Conservation (phyloP, 1,284 basidiomycete genomes). For the Ustilago cynodontis region DNA sequence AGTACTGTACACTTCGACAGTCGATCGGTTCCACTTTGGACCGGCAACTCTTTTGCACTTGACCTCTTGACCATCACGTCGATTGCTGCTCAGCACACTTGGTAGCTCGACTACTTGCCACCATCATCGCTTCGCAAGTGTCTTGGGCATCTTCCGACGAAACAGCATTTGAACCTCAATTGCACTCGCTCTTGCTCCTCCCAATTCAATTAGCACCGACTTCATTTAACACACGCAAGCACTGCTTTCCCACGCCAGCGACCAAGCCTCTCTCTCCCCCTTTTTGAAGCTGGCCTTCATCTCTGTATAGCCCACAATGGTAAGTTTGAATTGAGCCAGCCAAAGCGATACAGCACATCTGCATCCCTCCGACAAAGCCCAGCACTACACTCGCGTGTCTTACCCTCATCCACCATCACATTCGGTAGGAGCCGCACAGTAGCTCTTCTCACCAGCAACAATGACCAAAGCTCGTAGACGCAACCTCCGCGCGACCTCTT, state of each 20-base stretch:
- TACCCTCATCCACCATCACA: neutral
- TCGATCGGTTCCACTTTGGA: neutral
- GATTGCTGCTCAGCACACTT: neutral
- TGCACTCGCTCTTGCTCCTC: slow-evolving; percentile 1
- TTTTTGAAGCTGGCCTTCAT: too few species aligned
- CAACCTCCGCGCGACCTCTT: slow-evolving; percentile 22
- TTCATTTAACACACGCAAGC: slow-evolving; percentile 9
- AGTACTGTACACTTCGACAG: neutral
- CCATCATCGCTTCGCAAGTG: neutral
- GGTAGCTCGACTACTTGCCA: neutral
- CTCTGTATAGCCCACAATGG: slow-evolving; percentile 5
- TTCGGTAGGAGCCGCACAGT: neutral
- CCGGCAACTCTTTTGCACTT: neutral
- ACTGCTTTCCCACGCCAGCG: neutral
- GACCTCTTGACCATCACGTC: neutral
- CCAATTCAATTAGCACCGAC: slow-evolving; percentile 17
- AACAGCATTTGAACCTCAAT: too few species aligned
- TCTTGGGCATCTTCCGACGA: neutral
- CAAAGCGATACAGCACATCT: too few species aligned
- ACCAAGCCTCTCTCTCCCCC: too few species aligned
- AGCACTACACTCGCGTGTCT: neutral
- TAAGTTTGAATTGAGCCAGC: slow-evolving; percentile 14
- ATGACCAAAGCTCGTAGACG: slow-evolving; percentile 42
- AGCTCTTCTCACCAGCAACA: neutral
- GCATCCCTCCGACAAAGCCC: neutral